Evolutionary conservation across 139 green algal genomes (phyloP).

Genomic region (Limnomonas spitsbergensis): DNA sequence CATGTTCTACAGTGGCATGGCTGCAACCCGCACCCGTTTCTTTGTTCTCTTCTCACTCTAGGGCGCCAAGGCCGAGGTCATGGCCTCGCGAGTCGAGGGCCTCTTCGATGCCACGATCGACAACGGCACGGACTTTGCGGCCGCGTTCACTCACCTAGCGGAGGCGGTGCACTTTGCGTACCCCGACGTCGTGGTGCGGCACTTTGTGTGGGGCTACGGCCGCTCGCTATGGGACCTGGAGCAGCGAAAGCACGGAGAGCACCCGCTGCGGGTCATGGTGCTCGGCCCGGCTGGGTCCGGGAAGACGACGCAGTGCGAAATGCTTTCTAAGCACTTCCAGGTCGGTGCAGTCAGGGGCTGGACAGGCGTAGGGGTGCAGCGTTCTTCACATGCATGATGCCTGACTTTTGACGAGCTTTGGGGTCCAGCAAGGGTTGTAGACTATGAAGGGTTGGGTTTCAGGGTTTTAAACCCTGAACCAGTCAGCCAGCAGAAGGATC

Average conservation of each 20-base stretch:
- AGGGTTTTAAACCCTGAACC: no score
- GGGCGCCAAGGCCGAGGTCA: conserved; percentile 43
- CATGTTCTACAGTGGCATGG: no score
- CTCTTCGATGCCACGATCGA: conserved; percentile 49
- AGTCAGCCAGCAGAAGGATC: no score
- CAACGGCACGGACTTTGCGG: conserved; percentile 23
- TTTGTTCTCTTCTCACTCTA: no score
- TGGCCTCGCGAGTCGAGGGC: conserved; percentile 13
- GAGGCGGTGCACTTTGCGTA: conserved; percentile 55
- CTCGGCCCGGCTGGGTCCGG: conserved; percentile 62
- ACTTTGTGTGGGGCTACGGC: conserved; percentile 75
- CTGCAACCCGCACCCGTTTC: background rate
- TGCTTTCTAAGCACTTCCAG: conserved; percentile 39
- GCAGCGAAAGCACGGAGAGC: conserved; percentile 49
- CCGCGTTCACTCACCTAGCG: conserved; percentile 38
- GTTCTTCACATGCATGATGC: no score
- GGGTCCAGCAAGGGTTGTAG: no score
- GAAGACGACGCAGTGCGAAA: conserved; percentile 60
- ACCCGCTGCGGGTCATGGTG: conserved; percentile 53
- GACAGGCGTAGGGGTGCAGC: no score
- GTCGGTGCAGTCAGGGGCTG: no score
- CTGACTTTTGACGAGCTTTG: no score
- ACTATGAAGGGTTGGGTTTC: no score
- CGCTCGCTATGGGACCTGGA: conserved; percentile 62
- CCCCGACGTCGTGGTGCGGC: conserved; percentile 40